phyloP scores from a whole-genome alignment of 306 rosid species.

The Cercis canadensis region DNA sequence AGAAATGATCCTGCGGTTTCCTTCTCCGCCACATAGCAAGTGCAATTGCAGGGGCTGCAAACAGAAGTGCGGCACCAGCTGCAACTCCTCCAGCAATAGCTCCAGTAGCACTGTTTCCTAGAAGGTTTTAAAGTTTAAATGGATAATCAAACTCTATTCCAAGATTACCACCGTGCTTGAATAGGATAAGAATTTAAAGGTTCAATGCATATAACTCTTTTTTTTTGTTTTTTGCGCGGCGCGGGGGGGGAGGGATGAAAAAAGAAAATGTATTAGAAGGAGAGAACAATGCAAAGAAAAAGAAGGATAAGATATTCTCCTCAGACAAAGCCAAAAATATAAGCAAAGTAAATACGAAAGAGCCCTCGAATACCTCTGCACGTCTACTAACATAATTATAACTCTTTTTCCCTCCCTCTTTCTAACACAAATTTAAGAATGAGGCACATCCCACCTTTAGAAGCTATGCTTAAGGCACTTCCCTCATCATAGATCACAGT shows the following conservation, averaged over 20 bases:
- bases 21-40: conserved; percentile 78
- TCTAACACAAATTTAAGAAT: too few species aligned
- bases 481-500: conserved; percentile 1
- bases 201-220: conserved; percentile 2
- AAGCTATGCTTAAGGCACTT: not conserved
- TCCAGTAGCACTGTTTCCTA: conserved; percentile 71
- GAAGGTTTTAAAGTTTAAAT: conserved; percentile 24
- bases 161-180: conserved; percentile 32
- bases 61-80: conserved; percentile 89
- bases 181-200: conserved; percentile 22
- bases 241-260: too few species aligned
- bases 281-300: too few species aligned
- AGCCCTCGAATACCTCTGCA: too few species aligned
- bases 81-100: conserved; percentile 99
- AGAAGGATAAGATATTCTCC: too few species aligned
- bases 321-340: too few species aligned
- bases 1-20: conserved; percentile 84
- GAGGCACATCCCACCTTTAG: too few species aligned
- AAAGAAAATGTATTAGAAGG: too few species aligned
- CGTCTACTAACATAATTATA: too few species aligned
- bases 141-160: conserved; percentile 24
- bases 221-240: not conserved
- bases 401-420: too few species aligned
- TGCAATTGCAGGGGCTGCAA: conserved; percentile 95
- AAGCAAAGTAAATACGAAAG: too few species aligned